Base-by-base conservation (phyloP, 2,329 filamentous ascomycete species). In the Allantophomopsis lycopodina region DNA sequence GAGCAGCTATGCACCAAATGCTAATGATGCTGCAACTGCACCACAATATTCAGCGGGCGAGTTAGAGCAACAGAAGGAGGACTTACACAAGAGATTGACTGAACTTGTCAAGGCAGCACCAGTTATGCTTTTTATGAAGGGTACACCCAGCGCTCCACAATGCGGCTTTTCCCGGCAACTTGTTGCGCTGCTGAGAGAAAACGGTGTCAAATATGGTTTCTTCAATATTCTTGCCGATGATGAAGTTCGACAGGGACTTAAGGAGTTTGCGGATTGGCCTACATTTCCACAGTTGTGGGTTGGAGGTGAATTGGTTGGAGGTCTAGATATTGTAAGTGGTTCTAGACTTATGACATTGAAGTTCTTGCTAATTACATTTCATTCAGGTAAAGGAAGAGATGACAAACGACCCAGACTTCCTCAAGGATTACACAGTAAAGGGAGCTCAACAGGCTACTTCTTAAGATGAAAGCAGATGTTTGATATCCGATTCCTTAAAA, bases 111-210 rank as follows among this genome's bases (percentile, higher is more conserved):
- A 89, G 65, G 91, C 91, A 5, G 89, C 91, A 23, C 86, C 88
- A 0, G 88, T 98, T 23, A 98, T 98, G 91, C 69, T 98, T 20
- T 98, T 98, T 62, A 94, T 94, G 86, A 94, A 94, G 66, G 88
- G 87, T 32, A 93, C 85, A 2, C 87, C 87, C 0, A 84, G 79
- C 48, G 73, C 76, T 23, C 87, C 87, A 1, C 83, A 94, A 60
- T 94, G 88, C 55, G 87, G 91, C 2, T 98, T 98, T 63, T 94
- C 85, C 49, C 70, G 89, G 49, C 87, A 95, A 64, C 66, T 94
- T 35, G 91, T 98, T 34, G 78, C 68, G 18, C 74, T 98, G 36
- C 64, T 98, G 52, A 75, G 91, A 39, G 89, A 96, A 63, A 80
- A 86, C 56, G 82, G 82, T 37, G 83, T 98, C 44, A 86, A 94